phyloP scores from a whole-genome alignment of 768 basidiomycete genomes.

The Mycena kentingensis region DNA sequence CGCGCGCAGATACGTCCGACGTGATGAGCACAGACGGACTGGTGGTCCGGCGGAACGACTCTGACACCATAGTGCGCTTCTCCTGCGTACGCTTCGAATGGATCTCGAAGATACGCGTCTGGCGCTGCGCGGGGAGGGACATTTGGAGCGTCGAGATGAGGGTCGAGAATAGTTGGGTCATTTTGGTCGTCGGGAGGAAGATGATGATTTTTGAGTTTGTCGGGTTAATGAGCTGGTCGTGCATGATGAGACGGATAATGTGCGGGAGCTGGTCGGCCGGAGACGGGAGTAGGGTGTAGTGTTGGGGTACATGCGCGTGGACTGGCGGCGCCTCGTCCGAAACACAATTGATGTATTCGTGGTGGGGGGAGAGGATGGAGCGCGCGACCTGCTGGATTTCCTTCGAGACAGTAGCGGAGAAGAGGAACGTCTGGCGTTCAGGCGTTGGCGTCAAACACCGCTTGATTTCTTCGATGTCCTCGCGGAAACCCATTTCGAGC shows the following conservation, averaged over 20 bases:
- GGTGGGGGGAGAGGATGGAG: slow-evolving; percentile 56
- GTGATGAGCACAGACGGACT: slow-evolving; percentile 71
- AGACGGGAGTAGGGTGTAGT: slow-evolving; percentile 70
- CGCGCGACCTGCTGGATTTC: slow-evolving; percentile 73
- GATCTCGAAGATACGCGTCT: slow-evolving; percentile 72
- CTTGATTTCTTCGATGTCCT: slow-evolving; percentile 77
- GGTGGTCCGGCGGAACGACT: slow-evolving; percentile 59
- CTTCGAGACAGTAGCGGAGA: slow-evolving; percentile 83
- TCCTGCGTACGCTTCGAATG: slow-evolving; percentile 75
- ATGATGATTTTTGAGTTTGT: slow-evolving; percentile 73
- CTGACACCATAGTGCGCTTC: slow-evolving; percentile 56
- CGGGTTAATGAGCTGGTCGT: slow-evolving; percentile 80
- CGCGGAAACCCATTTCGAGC: slow-evolving; percentile 89
- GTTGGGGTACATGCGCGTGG: slow-evolving; percentile 78
- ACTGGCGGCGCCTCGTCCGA: slow-evolving; percentile 61
- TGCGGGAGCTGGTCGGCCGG: slow-evolving; percentile 76
- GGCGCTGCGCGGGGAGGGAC: slow-evolving; percentile 51
- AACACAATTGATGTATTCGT: slow-evolving; percentile 75
- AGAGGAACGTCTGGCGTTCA: slow-evolving; percentile 86
- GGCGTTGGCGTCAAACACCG: slow-evolving; percentile 60
- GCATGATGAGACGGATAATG: slow-evolving; percentile 74
- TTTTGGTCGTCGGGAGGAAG: slow-evolving; percentile 84
- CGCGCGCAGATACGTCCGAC: slow-evolving; percentile 87
- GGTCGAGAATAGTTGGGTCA: slow-evolving; percentile 74
- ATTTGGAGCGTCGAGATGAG: slow-evolving; percentile 55